Evolutionary conservation across 2,329 filamentous ascomycete genomes (phyloP).

Genomic region (Colletotrichum lini): DNA sequence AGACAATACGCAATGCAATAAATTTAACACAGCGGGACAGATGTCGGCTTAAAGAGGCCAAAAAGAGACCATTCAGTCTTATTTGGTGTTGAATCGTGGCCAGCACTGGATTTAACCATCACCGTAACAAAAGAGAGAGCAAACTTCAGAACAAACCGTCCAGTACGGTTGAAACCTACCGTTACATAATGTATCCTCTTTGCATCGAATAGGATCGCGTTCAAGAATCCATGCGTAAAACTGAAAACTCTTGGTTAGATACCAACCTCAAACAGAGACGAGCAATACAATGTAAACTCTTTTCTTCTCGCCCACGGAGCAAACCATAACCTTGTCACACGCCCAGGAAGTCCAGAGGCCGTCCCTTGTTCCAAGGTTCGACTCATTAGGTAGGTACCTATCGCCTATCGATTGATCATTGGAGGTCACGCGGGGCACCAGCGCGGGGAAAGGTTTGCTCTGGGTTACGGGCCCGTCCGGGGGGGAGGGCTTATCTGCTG

Average conservation of each 20-base stretch:
- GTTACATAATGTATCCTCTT: too few relatives aligned
- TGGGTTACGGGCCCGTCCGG: not conserved
- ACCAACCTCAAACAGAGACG: conserved; percentile 4
- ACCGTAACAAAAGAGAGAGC: not conserved
- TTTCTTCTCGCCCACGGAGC: conserved; percentile 8
- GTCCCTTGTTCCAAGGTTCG: conserved; percentile 1
- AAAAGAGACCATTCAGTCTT: too few relatives aligned
- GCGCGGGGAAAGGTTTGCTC: not conserved
- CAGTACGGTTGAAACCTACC: not conserved
- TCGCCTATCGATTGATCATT: not conserved
- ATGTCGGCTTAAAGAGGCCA: too few relatives aligned
- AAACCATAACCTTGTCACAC: conserved; percentile 34
- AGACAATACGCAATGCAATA: not conserved
- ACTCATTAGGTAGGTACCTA: not conserved
- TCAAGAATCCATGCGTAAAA: not conserved
- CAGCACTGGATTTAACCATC: too few relatives aligned
- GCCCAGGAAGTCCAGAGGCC: not conserved
- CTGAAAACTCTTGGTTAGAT: too few relatives aligned
- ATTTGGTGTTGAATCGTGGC: too few relatives aligned
- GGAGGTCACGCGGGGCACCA: not conserved
- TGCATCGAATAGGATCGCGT: not conserved
- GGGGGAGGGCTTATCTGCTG: not conserved
- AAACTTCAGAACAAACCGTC: not conserved
- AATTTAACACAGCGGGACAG: too few relatives aligned
- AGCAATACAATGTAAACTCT: not conserved